These are phyloP conservation scores for Schwanniomyces vanrijiae DNA, from an alignment of 805 yeast genomes.

Conservation along the genomic window DNA sequence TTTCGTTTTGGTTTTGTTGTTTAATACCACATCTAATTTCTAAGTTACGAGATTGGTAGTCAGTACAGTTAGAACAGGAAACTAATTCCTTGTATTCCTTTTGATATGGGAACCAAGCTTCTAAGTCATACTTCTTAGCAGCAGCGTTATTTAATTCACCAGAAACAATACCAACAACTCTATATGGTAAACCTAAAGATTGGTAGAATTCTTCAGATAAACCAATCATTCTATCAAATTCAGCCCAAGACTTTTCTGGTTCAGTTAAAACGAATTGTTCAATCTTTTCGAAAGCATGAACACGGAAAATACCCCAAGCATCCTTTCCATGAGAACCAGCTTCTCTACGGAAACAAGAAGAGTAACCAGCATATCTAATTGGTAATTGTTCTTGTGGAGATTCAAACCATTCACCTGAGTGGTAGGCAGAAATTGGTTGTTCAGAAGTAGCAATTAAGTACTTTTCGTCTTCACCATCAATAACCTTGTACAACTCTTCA, in stretches of 20 bases:
- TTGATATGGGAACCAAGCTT: conserved; percentile 99
- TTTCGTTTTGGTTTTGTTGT: conserved; percentile 90
- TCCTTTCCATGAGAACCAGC: conserved; percentile 99
- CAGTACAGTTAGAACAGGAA: conserved; percentile 98
- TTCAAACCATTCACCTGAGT: conserved; percentile 97
- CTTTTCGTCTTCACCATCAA: conserved; percentile 97
- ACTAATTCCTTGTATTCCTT: conserved; percentile 97
- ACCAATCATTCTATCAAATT: conserved; percentile 93
- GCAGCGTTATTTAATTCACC: conserved; percentile 99
- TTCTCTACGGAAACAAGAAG: conserved; percentile 98
- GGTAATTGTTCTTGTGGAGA: conserved; percentile 96
- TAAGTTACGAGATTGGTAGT: conserved; percentile 96
- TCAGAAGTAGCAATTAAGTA: conserved; percentile 97
- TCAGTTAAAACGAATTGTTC: conserved; percentile 96
- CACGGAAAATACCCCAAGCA: conserved; percentile 99
- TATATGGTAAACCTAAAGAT: conserved; percentile 88
- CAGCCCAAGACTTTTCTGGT: conserved; percentile 97
- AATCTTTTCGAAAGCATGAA: conserved; percentile 96
- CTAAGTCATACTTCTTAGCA: conserved; percentile 97
- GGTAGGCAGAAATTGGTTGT: conserved; percentile 98
- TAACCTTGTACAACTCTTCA: conserved; percentile 95
- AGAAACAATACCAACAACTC: conserved; percentile 96
- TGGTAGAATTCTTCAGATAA: conserved; percentile 90
- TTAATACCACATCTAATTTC: conserved; percentile 99
- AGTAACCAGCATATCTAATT: conserved; percentile 94